These are phyloP conservation scores for Mucuna pruriens DNA, from an alignment of 306 rosid genomes.

Conservation along the genomic window DNA sequence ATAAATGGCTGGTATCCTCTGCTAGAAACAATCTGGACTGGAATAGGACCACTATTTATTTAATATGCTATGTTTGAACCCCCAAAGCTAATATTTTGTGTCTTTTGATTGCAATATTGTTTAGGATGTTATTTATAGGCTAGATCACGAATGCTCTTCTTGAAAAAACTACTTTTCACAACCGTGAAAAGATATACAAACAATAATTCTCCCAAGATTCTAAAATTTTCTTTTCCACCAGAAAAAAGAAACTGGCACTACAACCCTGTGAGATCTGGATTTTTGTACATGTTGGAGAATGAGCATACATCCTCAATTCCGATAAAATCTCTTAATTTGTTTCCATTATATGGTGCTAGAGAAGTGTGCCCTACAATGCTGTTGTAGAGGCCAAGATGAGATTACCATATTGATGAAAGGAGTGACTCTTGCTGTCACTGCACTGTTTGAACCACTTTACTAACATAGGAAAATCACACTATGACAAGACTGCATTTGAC, in stretches of 20 bases:
- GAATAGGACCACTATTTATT: too few species aligned
- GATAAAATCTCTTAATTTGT: not conserved
- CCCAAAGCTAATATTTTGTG: constrained; percentile 13
- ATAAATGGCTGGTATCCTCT: too few species aligned
- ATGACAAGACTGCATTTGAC: constrained; percentile 13
- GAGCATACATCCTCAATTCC: not conserved
- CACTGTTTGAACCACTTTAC: constrained; percentile 15
- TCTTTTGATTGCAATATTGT: not conserved
- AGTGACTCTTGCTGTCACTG: constrained; percentile 30
- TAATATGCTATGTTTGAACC: constrained; percentile 7
- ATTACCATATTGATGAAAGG: constrained; percentile 31
- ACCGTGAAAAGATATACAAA: not conserved
- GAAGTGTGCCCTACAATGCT: constrained; percentile 19
- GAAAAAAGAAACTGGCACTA: not conserved
- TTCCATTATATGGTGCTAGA: constrained; percentile 31
- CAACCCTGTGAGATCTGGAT: constrained; percentile 7
- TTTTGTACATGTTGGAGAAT: constrained; percentile 9
- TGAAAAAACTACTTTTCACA: constrained; percentile 5
- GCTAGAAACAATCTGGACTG: too few species aligned
- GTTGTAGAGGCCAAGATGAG: constrained; percentile 10
- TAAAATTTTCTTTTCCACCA: constrained; percentile 4
- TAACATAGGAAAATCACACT: constrained; percentile 5
- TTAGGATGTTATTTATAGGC: not conserved
- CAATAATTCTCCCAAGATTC: not conserved
- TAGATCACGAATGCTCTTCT: not conserved